Base-by-base conservation (phyloP, 495 filamentous ascomycete species). In the Penicillium parvum region DNA sequence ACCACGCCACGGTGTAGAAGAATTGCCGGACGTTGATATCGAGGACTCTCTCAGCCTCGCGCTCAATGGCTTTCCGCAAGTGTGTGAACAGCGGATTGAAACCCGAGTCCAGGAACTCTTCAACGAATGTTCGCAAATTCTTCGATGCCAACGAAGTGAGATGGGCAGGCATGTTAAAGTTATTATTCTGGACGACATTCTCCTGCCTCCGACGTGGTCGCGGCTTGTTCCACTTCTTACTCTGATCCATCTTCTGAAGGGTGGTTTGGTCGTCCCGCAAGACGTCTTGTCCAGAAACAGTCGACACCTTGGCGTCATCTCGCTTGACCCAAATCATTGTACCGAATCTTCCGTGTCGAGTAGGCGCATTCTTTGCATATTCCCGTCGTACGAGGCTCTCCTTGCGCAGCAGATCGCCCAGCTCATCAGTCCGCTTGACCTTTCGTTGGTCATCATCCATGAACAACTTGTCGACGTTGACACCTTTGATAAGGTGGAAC, bases 301-400 rank as follows among this genome's bases (percentile, higher is more conserved):
- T 91, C 5, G 86, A 82, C 33, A 91, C 72, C 51, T 85, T 87
- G 6, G 75, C 71, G 57, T 92, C 86, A 40, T 86, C 85, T 37
- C 88, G 75, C 66, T 96, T 88, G 28, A 99, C 81, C 92, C 94
- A 97, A 14, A 95, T 83, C 84, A 96, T 96, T 10, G 90, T 95
- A 1, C 94, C 94, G 58, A 96, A 99, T 38, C 94, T 76, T 49
- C 90, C 94, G 61, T 99, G 94, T 25, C 94, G 70, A 5, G 90
- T 90, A 2, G 90, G 88, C 5, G 86, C 86, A 51, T 84, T 83
- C 50, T 82, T 84, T 25, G 81, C 79, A 55, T 95, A 86, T 36
- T 82, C 77, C 46, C 83, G 77, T 32, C 85, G 77, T 78, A 95
- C 84, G 6, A 81, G 81, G 2, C 81, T 79, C 60, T 99, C 94